A percentile compares a stretch with the other conserved stretches of the same genome.
Conservation (phyloP, 2,329 filamentous ascomycete genomes). For the Diaporthe citriasiana region DNA sequence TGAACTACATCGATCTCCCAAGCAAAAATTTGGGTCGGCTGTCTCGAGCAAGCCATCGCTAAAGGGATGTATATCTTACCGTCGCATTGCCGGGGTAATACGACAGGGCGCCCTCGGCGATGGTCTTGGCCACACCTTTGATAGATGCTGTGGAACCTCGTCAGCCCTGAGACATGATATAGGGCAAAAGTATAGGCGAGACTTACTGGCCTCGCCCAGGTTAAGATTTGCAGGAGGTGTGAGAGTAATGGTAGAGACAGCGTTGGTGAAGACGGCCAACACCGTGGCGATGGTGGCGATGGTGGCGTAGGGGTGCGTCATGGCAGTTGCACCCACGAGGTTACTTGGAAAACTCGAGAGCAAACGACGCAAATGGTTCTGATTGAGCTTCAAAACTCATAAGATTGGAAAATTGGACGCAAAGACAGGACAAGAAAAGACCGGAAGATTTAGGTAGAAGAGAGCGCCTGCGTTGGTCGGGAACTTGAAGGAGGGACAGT, state of each 20-base stretch:
- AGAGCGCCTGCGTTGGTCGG: background rate
- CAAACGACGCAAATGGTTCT: background rate
- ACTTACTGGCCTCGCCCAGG: constrained; percentile 54
- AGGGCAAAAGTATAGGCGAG: no score
- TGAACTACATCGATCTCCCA: background rate
- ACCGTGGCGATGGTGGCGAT: constrained; percentile 43
- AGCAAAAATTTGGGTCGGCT: constrained; percentile 11
- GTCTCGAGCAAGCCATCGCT: background rate
- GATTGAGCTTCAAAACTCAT: background rate
- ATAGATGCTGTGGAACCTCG: constrained; percentile 66
- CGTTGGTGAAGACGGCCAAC: constrained; percentile 44
- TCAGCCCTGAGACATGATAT: constrained; percentile 40
- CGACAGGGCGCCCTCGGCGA: constrained; percentile 73
- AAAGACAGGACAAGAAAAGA: background rate
- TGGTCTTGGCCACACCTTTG: constrained; percentile 70
- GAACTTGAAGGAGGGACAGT: background rate
- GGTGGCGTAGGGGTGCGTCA: constrained; percentile 42
- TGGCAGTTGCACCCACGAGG: background rate
- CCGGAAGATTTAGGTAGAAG: background rate
- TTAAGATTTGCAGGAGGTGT: constrained; percentile 53
- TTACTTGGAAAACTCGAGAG: background rate
- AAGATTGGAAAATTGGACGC: background rate
- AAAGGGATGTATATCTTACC: constrained; percentile 48
- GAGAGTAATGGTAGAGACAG: constrained; percentile 42
- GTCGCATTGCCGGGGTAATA: constrained; percentile 72